Percentiles rank a stretch among this genome's conserved stretches.
These are phyloP conservation scores for Macrocystidia cucumis DNA, from an alignment of 1,284 basidiomycete genomes.

Conservation along the genomic window DNA sequence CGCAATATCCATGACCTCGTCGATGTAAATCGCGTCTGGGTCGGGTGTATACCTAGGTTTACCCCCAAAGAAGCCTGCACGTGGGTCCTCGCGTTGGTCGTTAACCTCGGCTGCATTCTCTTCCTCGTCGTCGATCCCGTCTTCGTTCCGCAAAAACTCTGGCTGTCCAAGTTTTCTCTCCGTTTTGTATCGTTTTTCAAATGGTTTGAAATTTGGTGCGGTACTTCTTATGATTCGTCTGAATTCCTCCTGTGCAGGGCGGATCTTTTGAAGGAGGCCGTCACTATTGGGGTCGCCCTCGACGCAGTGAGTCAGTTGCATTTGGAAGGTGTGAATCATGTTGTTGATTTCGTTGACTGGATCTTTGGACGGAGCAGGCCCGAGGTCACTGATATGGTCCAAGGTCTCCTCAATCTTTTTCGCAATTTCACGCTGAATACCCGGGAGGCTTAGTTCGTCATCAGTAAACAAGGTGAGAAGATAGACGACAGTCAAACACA, in stretches of 20 bases:
- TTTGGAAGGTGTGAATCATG: constrained; percentile 37
- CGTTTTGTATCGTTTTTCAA: constrained; percentile 22
- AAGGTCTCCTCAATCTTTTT: constrained; percentile 34
- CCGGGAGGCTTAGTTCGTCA: constrained; percentile 43
- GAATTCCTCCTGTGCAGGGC: constrained; percentile 41
- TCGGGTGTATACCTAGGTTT: no score
- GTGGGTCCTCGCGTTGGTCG: not conserved
- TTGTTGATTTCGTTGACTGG: constrained; percentile 46
- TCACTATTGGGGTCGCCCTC: constrained; percentile 41
- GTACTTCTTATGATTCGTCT: constrained; percentile 37
- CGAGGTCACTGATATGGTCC: constrained; percentile 29
- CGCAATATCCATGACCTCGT: constrained; percentile 45
- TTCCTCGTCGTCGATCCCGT: constrained; percentile 10
- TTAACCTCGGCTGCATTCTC: constrained; percentile 3
- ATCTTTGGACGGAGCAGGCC: constrained; percentile 44
- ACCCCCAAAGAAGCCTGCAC: not conserved
- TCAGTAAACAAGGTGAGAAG: not conserved
- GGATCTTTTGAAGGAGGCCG: constrained; percentile 48
- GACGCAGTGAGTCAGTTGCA: constrained; percentile 35
- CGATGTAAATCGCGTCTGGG: constrained; percentile 36
- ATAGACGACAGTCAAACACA: constrained; percentile 14
- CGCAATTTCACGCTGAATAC: constrained; percentile 44
- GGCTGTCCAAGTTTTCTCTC: constrained; percentile 14
- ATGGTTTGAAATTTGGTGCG: constrained; percentile 44
- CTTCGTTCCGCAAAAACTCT: constrained; percentile 20